Evolutionary conservation across 148 eudicot species (phyloP), one percentile per base, ranked within the genome.

Genomic region (Pouteria glomerata): DNA sequence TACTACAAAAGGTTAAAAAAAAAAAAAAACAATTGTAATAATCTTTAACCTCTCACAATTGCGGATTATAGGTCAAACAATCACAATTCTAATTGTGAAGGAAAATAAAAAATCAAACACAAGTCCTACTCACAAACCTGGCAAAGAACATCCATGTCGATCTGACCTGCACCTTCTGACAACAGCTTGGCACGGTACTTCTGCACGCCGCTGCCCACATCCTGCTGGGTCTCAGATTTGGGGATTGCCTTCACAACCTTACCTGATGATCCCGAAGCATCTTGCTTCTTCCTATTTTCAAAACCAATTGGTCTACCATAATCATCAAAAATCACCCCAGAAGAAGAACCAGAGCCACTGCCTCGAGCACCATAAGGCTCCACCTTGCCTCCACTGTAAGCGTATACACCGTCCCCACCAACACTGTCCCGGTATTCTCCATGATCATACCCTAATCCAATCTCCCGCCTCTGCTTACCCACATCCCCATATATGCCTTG

Each of bases 91-190:
- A n/a, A 39, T 39, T 39, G 5, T 39, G 10, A 0, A 39, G 44
- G 5, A 39, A 39, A 0, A 39, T 10, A 39, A 39, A n/a, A n/a
- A 4, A 39, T 39, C 44, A 39, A 39, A n/a, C n/a, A n/a, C n/a
- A n/a, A n/a, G n/a, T n/a, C n/a, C n/a, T n/a, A n/a, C n/a, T n/a
- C n/a, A n/a, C n/a, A n/a, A 68, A 94, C 97, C 97, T 94, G 96
- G 57, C 96, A 94, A 74, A 94, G 83, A 62, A 91, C 98, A 83
- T 94, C 96, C 85, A 85, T 75, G 61, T 86, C 93, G 73, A 68
- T 76, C 86, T 86, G 92, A 12, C 87, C 88, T 56, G 34, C 79
- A 6, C 91, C 83, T 77, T 94, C 97, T 0, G 93, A 78, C 76
- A 91, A 78, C 0, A 93, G 57, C 84, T 86, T 88, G 13, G 83